Evolutionary conservation across 495 filamentous ascomycete species (phyloP).

Genomic region (Xylaria castorea): DNA sequence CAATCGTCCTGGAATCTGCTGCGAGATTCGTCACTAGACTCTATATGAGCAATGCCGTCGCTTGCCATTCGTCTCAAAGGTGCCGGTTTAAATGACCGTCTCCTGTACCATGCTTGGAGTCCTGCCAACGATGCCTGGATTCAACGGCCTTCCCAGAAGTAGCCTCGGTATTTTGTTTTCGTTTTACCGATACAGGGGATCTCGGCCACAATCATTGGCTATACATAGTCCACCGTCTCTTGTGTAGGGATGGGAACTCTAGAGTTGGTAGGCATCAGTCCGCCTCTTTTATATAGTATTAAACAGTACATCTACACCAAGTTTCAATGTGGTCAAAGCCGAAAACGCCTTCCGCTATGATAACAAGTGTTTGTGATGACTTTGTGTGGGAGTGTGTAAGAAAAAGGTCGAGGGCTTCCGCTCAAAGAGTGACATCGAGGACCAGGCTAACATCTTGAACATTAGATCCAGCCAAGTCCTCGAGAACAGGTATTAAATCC

Average conservation of each 20-base stretch:
- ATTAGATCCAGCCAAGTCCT: slow-evolving; percentile 86
- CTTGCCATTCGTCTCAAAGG: slow-evolving; percentile 22
- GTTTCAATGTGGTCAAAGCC: slow-evolving; percentile 45
- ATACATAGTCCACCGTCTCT: slow-evolving; percentile 20
- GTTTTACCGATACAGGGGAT: slow-evolving; percentile 8
- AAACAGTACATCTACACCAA: slow-evolving; percentile 51
- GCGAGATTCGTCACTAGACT: slow-evolving; percentile 19
- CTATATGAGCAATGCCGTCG: slow-evolving; percentile 28
- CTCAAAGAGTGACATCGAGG: slow-evolving; percentile 90
- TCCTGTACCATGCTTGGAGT: slow-evolving; percentile 20
- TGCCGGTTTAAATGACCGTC: slow-evolving; percentile 14
- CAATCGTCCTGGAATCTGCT: slow-evolving; percentile 21
- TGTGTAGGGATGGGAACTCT: slow-evolving; percentile 19
- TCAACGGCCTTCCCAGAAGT: slow-evolving; percentile 25
- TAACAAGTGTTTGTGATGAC: slow-evolving; percentile 40
- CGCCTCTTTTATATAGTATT: slow-evolving; percentile 45
- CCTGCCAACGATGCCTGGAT: slow-evolving; percentile 14
- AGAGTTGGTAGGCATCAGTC: slow-evolving; percentile 22
- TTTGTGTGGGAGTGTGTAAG: slow-evolving; percentile 40
- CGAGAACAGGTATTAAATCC: slow-evolving; percentile 97
- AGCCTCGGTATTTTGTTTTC: slow-evolving; percentile 13
- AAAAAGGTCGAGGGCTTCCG: slow-evolving; percentile 37
- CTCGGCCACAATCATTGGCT: slow-evolving; percentile 14
- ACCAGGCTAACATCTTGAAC: slow-evolving; percentile 97
- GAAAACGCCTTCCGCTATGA: slow-evolving; percentile 60